Evolutionary conservation across 2,329 filamentous ascomycete genomes (phyloP), one percentile per base, ranked within the genome.

Genomic region (Fusarium continuum): DNA sequence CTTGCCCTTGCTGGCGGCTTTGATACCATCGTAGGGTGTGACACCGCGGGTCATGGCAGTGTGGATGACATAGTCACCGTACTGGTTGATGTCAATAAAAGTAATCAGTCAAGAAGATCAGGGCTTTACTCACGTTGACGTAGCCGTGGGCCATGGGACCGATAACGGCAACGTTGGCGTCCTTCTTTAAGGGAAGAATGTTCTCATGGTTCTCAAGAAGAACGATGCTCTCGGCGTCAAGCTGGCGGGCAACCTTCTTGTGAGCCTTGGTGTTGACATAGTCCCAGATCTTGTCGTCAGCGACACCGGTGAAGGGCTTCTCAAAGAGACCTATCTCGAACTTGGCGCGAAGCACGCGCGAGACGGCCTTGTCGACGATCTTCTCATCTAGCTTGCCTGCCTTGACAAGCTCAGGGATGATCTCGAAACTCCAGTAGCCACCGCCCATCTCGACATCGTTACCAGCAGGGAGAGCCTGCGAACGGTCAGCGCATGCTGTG

Each of bases 391-490:
- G 76, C 52, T 84, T 86, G 1, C 88, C 88, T 2, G 83, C 80
- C 49, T 85, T 76, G 14, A 92, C 80, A 43, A 92, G 80, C 23
- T 84, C 79, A 6, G 89, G 87, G 46, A 92, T 91, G 29, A 81
- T 83, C 63, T 86, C 81, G 70, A 87, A 89, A 71, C 87, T 91
- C 78, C 85, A 92, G 17, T 86, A 88, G 17, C 90, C 90, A 32
- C 90, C 89, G 11, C 90, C 90, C 90, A 92, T 92, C 69, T 92
- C 90, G 11, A 90, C 82, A 66, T 92, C 90, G 44, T 87, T 89
- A 4, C 90, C 90, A 5, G 89, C 87, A 1, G 86, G 85, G 5
- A 92, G 80, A 8, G 86, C 79, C 75, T 84, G 55, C 13, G 14
- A 1, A 10, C 13, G 8, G 28, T 69, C 22, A 70, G 26, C 3